Base-by-base conservation (phyloP, 106 monocot genomes). In the Dendrobium chrysotoxum region DNA sequence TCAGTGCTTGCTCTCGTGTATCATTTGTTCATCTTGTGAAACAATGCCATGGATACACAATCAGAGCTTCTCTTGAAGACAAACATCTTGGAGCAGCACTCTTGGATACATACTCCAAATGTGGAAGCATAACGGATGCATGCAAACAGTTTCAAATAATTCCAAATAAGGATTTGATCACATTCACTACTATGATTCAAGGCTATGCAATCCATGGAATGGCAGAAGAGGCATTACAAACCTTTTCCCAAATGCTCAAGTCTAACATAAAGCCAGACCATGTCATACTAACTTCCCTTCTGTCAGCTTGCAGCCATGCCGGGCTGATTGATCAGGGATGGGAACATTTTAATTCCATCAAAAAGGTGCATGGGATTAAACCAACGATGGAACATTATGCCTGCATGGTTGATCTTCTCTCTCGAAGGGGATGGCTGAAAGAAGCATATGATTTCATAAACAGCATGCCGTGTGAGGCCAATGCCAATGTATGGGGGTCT, bases 281-380 rank as follows among this genome's bases (percentile, higher is more conserved):
- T 77, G 86, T 94, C 31, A 81, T 85, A 9, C 80, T 91, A 53
- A 88, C 86, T 38, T 8, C 83, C 0, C 70, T 90, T 66, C 81
- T 94, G 4, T 94, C 94, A 39, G 94, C 91, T 61, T 94, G 94
- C 77, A 91, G 90, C 45, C 94, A 90, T 81, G 84, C 85, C 12
- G 89, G 94, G 23, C 79, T 91, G 1, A 72, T 90, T n/a, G 81
- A 90, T 53, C 86, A 86, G 21, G 91, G 91, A 21, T 80, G 79
- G 75, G 83, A 84, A 50, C 82, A 83, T 72, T 94, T 94, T 72
- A 79, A 82, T 23, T 88, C 88, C 35, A 85, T 87, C 6, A 77
- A 72, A 3, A 44, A 82, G 64, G 20, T 82, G 25, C 75, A 87
- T 82, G 79, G 82, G 16, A 86, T 90, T 7, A 45, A 74, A 41